These are phyloP conservation scores for Wickerhamia fluorescens DNA, from an alignment of 805 yeast genomes.

Conservation along the genomic window DNA sequence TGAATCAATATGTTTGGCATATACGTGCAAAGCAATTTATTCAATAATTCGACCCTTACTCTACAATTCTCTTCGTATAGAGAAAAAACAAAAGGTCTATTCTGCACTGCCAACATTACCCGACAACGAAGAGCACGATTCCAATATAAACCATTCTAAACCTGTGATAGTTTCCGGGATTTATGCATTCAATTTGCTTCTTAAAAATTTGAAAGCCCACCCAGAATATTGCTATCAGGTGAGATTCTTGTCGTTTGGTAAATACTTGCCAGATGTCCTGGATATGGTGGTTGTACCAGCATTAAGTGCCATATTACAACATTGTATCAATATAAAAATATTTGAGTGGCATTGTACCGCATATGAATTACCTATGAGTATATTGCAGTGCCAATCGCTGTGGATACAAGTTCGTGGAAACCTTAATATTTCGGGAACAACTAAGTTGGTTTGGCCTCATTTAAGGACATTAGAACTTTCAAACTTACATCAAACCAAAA, in stretches of 20 bases:
- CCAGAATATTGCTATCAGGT: conserved; percentile 2
- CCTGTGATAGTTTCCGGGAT: conserved; percentile 6
- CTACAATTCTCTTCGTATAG: conserved; percentile 5
- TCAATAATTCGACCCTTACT: conserved; percentile 4
- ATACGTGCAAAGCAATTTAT: conserved; percentile 3
- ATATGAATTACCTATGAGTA: conserved; percentile 3
- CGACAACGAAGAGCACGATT: not conserved
- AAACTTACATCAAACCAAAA: conserved; percentile 1
- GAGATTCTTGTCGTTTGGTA: conserved; percentile 4
- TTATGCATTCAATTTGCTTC: conserved; percentile 8
- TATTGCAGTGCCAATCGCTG: not conserved
- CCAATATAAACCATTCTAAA: not conserved
- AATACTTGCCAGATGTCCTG: conserved; percentile 7
- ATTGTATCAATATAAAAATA: conserved; percentile 4
- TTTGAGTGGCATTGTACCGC: conserved; percentile 5
- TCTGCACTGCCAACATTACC: conserved; percentile 3
- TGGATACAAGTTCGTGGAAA: conserved; percentile 4
- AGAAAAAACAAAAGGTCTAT: conserved; percentile 7
- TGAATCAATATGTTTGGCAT: conserved; percentile 6
- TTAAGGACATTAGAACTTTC: conserved; percentile 3
- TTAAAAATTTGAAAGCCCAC: conserved; percentile 4
- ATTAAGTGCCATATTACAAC: conserved; percentile 3
- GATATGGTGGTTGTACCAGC: conserved; percentile 4
- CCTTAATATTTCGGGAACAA: not conserved
- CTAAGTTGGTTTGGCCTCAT: not conserved